Evolutionary conservation across 108 stramenopile species (phyloP).

Genomic region (Fistulifera solaris): DNA sequence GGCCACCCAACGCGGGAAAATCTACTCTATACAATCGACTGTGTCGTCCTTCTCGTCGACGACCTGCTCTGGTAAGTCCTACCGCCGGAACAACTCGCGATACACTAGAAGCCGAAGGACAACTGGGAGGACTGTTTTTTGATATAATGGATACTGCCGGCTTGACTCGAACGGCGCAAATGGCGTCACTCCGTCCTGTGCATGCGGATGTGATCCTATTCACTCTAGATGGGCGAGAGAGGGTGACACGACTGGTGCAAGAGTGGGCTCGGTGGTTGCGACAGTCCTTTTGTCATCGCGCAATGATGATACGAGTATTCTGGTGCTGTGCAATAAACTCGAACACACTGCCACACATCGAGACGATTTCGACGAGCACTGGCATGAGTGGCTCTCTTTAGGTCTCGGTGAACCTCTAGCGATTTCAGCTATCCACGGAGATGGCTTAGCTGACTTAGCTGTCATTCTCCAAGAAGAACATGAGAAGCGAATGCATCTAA

Average conservation of each 20-base stretch:
- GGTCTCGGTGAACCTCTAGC: conserved; percentile 79
- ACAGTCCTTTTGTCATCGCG: conserved; percentile 26
- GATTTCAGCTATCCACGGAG: conserved; percentile 79
- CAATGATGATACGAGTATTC: conserved; percentile 15
- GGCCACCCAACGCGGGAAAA: conserved; percentile 90
- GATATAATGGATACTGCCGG: conserved; percentile 85
- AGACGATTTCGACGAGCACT: conserved; percentile 50
- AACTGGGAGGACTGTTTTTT: conserved; percentile 75
- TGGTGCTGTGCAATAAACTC: conserved; percentile 73
- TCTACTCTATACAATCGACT: conserved; percentile 81
- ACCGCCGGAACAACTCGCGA: conserved; percentile 86
- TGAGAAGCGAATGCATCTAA: conserved; percentile 27
- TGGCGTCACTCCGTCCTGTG: conserved; percentile 67
- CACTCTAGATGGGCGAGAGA: conserved; percentile 72
- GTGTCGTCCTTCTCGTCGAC: conserved; percentile 28
- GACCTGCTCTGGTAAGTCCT: conserved; percentile 67
- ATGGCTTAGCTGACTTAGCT: conserved; percentile 79
- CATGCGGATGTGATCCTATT: conserved; percentile 66
- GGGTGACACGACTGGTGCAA: conserved; percentile 52
- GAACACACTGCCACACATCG: conserved; percentile 75
- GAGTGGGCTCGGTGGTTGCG: conserved; percentile 75
- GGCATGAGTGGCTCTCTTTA: conserved; percentile 51
- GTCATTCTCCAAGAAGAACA: conserved; percentile 43
- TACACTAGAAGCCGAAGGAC: conserved; percentile 70
- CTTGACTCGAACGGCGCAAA: conserved; percentile 51